Base-by-base conservation (phyloP, 345 rosid species). In the Citrus maxima region DNA sequence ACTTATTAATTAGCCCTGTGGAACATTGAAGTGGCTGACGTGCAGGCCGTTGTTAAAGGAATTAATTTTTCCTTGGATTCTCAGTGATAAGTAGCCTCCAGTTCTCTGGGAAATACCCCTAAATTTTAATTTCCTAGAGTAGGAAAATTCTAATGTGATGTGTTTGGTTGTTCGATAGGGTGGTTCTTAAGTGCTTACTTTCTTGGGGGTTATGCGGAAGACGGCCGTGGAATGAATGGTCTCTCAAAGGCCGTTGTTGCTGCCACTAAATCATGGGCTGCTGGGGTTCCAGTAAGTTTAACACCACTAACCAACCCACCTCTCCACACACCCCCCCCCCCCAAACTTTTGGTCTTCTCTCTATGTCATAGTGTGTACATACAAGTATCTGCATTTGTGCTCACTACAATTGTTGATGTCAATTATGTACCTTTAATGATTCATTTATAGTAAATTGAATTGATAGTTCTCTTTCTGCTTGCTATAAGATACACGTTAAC, bases 161-260 rank as follows among this genome's bases (percentile, higher is more conserved):
- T 10, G 1, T 38, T 73, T 49, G 73, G 68, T 67, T 65, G 77
- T 67, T 80, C 72, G 49, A 75, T 74, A 93, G 98, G 99, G 75
- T 95, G 98, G 99, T 92, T 92, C 81, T 81, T 95, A 79, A 88
- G 97, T 80, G 98, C 98, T 37, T 93, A 93, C 86, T 93, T 95
- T 88, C 88, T 95, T 59, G 99, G 98, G 19, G 98, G 94, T 5
- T 93, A 90, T 81, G 88, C 85, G 2, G 97, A 89, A 67, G 98
- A 95, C 9, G 98, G 98, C 3, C 85, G 96, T 42, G 97, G 98
- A 74, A 86, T 82, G 90, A 95, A 91, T 67, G 98, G 99, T 60
- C 79, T 77, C 34, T 86, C 95, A 4, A 91, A 90, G 80, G 93
- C 95, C 13, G 76, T 90, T 65, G 22, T 87, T 68, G 93, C 99